Percentiles rank a stretch among this genome's conserved stretches.
Evolutionary conservation across 495 filamentous ascomycete species (phyloP).

Genomic region (Penicillium steckii): DNA sequence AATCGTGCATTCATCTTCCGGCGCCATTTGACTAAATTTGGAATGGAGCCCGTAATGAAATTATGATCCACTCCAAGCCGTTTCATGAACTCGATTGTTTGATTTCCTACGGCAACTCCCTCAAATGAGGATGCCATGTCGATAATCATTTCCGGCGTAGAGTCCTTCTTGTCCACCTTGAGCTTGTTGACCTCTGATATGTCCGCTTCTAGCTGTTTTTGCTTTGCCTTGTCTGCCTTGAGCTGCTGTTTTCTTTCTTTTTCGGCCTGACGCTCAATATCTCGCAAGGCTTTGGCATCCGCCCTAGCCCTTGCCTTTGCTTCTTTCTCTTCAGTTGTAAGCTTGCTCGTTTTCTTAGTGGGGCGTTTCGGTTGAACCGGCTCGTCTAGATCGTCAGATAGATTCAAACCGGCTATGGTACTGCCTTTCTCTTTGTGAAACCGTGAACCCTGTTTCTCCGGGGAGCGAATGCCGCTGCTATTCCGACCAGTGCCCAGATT

Average conservation of each 20-base stretch:
- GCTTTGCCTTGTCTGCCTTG: constrained; percentile 57
- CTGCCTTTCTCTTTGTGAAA: constrained; percentile 4
- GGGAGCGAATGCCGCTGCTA: background rate
- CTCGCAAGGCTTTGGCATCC: constrained; percentile 45
- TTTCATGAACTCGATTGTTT: constrained; percentile 52
- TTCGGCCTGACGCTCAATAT: constrained; percentile 41
- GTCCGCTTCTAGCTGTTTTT: constrained; percentile 67
- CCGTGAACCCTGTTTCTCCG: constrained; percentile 2
- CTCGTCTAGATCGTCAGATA: constrained; percentile 27
- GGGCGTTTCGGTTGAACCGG: constrained; percentile 19
- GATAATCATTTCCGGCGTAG: constrained; percentile 80
- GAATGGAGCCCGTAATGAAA: constrained; percentile 49
- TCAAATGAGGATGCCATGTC: constrained; percentile 62
- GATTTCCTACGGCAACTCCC: constrained; percentile 45
- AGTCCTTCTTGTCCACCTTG: constrained; percentile 73
- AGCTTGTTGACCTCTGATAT: constrained; percentile 74
- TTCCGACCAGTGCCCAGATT: constrained; percentile 20
- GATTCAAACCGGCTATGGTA: background rate
- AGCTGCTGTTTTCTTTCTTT: constrained; percentile 49
- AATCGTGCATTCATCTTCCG: constrained; percentile 64
- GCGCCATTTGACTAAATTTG: constrained; percentile 70
- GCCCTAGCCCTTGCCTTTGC: constrained; percentile 54
- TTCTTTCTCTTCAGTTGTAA: constrained; percentile 46
- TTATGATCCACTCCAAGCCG: constrained; percentile 57
- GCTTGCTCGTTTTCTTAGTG: constrained; percentile 32